A percentile compares a stretch with the other conserved stretches of the same genome.
Evolutionary conservation across 257 asterid genomes (phyloP).

Genomic region (Solanum infundibuliforme): DNA sequence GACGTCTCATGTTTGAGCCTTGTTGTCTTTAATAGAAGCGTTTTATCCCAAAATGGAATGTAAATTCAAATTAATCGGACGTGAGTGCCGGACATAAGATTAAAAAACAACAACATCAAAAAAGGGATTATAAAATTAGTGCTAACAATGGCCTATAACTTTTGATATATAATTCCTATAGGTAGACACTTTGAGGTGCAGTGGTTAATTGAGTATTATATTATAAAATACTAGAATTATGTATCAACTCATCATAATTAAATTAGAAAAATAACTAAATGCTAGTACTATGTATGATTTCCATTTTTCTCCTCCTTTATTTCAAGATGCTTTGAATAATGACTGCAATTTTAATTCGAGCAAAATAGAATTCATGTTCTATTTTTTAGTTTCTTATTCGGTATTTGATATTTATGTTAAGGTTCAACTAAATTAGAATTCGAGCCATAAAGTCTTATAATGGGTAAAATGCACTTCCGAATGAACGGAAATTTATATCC

Average conservation of each 20-base stretch:
- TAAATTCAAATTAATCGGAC: too few relatives aligned
- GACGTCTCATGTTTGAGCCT: not conserved
- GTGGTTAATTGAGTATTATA: not conserved
- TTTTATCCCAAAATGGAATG: too few relatives aligned
- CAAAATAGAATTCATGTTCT: not conserved
- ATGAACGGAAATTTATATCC: not conserved
- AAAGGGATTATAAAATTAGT: not conserved
- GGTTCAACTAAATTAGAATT: not conserved
- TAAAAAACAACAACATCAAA: not conserved
- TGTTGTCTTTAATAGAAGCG: too few relatives aligned
- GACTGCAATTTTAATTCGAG: not conserved
- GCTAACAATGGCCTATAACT: not conserved
- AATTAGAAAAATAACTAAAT: not conserved
- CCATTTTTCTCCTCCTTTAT: not conserved
- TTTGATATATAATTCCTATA: not conserved
- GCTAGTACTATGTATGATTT: not conserved
- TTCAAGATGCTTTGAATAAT: not conserved
- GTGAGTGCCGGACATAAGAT: too few relatives aligned
- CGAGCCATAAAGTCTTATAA: accelerated
- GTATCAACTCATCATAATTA: not conserved
- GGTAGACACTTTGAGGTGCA: not conserved
- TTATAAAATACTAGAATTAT: not conserved
- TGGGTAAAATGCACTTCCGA: not conserved
- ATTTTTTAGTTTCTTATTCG: not conserved
- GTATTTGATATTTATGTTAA: not conserved